A percentile compares a stretch with the other conserved stretches of the same genome.
phyloP scores from a whole-genome alignment of 106 monocot genomes.

The Dioscorea zingiberensis region DNA sequence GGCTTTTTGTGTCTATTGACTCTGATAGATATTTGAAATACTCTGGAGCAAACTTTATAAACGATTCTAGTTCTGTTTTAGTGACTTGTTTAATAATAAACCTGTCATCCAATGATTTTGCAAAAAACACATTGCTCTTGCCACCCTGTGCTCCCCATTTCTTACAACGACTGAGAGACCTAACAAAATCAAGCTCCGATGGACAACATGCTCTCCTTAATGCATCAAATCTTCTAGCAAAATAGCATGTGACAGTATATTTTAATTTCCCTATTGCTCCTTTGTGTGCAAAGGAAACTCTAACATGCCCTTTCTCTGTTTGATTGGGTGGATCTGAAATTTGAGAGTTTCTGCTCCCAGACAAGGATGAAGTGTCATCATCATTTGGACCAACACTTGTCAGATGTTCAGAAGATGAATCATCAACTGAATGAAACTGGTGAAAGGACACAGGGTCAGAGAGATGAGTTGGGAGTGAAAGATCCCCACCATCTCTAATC shows the following conservation, averaged over 20 bases:
- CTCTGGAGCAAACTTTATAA: conserved; percentile 68
- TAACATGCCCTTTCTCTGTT: conserved; percentile 46
- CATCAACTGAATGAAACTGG: conserved; percentile 35
- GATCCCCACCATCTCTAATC: conserved; percentile 28
- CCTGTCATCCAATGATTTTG: conserved; percentile 89
- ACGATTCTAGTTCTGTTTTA: conserved; percentile 85
- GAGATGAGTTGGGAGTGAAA: conserved; percentile 19
- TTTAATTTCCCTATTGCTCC: conserved; percentile 50
- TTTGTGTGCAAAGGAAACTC: conserved; percentile 60
- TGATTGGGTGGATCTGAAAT: conserved; percentile 20
- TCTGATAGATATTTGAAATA: conserved; percentile 84
- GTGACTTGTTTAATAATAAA: conserved; percentile 93
- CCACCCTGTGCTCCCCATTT: conserved; percentile 94
- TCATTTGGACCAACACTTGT: conserved; percentile 30
- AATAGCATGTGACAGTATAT: conserved; percentile 76
- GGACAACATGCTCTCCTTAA: conserved; percentile 72
- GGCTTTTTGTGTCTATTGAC: conserved; percentile 71
- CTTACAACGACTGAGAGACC: conserved; percentile 89
- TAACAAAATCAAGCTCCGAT: conserved; percentile 71
- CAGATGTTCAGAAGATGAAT: conserved; percentile 24
- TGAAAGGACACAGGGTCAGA: conserved; percentile 37
- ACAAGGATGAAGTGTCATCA: conserved; percentile 22
- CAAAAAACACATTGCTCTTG: conserved; percentile 96
- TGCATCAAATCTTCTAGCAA: conserved; percentile 63
- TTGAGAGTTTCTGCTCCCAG: conserved; percentile 19